Base-by-base conservation (phyloP, 805 yeast species). In the Lipomyces spencermartinsiae region DNA sequence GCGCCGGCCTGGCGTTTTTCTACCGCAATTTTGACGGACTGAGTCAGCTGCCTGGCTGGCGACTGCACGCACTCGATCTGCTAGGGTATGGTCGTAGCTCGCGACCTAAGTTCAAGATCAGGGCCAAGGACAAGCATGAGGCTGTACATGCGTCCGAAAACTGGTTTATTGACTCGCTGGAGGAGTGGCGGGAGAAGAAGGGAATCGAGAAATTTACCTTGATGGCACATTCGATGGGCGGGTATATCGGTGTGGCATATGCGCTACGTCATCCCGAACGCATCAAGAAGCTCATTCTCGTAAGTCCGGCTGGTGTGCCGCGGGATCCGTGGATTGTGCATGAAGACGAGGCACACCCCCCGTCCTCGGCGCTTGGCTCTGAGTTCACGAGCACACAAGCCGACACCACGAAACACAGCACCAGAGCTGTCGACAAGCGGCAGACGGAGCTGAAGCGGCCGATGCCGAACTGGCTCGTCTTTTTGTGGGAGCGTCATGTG, bases 211-310 rank as follows among this genome's bases (percentile, higher is more conserved):
- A 83, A 65, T 87, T 86, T 67, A 79, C 89, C 62, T 84, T 86
- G 57, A 85, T 88, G 78, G 96, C 97, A 1, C 99, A 94, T 79
- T 93, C 97, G 0, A 83, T 95, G 85, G 99, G 99, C 4, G 97
- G 97, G 0, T 94, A 93, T 76, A 74, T 94, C 29, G 85, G 90
- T 76, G 85, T 89, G 0, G 78, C 89, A 4, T 90, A 92, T 73
- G 89, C 91, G 2, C 81, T 87, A 63, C 82, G 83, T 63, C 79
- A 83, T 70, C 92, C 94, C 0, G 79, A 81, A 1, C 84, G 87
- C 58, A 89, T 93, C 69, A 80, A 83, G 59, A 89, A 89, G 73
- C 76, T 94, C 46, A 75, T 93, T n/a, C 83, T 93, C 81, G 89
- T 92, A 6, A 90, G 97, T 0, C 98, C 98, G 0, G 98, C 97